phyloP scores from a whole-genome alignment of 495 filamentous ascomycete species.

The Aspergillus ellipticus region DNA sequence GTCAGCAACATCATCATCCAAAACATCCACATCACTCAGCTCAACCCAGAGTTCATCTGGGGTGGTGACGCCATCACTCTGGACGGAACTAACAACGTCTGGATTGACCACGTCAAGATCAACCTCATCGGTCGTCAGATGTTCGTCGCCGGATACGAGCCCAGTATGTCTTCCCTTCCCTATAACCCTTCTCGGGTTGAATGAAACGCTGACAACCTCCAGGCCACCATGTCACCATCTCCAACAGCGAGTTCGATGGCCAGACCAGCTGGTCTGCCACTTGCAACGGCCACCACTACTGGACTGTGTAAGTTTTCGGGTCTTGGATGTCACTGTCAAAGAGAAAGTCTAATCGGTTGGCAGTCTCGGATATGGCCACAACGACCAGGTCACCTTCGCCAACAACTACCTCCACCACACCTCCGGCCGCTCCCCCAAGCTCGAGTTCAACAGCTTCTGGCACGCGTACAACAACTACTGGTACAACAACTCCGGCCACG shows the following conservation, averaged over 20 bases:
- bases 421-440: constrained; percentile 50
- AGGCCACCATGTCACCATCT: constrained; percentile 30
- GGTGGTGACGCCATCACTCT: constrained; percentile 39
- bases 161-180: constrained; percentile 15
- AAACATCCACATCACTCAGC: constrained; percentile 41
- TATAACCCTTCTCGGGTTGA: not conserved
- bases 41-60: constrained; percentile 42
- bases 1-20: constrained; percentile 43
- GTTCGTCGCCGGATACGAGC: constrained; percentile 25
- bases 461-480: constrained; percentile 41
- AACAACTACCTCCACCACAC: constrained; percentile 48
- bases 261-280: constrained; percentile 45
- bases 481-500: constrained; percentile 33
- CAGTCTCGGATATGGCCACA: constrained; percentile 28
- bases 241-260: constrained; percentile 49
- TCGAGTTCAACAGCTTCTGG: constrained; percentile 43
- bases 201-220: not conserved
- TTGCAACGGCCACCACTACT: constrained; percentile 55
- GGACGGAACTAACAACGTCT: constrained; percentile 29
- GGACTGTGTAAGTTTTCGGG: constrained; percentile 35
- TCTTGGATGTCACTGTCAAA: not conserved
- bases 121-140: constrained; percentile 30
- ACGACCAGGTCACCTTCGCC: constrained; percentile 32
- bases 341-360: not conserved
- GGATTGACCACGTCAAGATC: constrained; percentile 40